Conservation (phyloP, 2,329 filamentous ascomycete genomes). For the Pezizomycotina sp. region DNA sequence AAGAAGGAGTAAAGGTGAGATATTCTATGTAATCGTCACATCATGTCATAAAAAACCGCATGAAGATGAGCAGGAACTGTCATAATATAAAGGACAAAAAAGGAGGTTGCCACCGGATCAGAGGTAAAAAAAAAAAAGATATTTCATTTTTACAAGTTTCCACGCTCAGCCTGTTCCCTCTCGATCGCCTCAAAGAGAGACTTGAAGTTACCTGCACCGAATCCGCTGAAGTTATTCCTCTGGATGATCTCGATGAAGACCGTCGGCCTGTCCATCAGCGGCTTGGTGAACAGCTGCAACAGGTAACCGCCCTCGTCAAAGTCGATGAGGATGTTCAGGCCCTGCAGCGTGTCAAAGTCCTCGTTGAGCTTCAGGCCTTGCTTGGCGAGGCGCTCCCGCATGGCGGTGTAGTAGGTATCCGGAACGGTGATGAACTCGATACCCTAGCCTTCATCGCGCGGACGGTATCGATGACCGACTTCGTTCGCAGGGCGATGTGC, state of each 20-base stretch:
- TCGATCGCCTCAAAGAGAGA: slow-evolving; percentile 90
- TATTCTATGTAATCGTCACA: too few relatives aligned
- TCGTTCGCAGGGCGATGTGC: slow-evolving; percentile 75
- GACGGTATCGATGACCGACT: slow-evolving; percentile 63
- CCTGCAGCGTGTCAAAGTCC: slow-evolving; percentile 59
- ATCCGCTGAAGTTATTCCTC: slow-evolving; percentile 74
- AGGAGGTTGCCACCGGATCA: background rate
- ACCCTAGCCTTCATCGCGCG: slow-evolving; percentile 61
- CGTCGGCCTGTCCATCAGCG: slow-evolving; percentile 82
- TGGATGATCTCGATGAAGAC: slow-evolving; percentile 97
- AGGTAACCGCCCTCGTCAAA: slow-evolving; percentile 88
- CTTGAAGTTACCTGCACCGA: slow-evolving; percentile 92
- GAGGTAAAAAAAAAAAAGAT: background rate
- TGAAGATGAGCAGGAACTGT: too few relatives aligned
- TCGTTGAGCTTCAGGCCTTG: slow-evolving; percentile 48
- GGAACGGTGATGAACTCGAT: slow-evolving; percentile 89
- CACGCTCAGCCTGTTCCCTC: slow-evolving; percentile 70
- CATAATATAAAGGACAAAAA: too few relatives aligned
- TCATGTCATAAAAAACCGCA: too few relatives aligned
- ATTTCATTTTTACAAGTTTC: slow-evolving; percentile 46
- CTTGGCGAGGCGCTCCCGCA: slow-evolving; percentile 47
- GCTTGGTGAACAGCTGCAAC: slow-evolving; percentile 46
- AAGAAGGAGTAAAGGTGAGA: too few relatives aligned
- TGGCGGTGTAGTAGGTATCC: slow-evolving; percentile 64
- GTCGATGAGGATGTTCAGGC: slow-evolving; percentile 77